Evolutionary conservation across 2,329 filamentous ascomycete genomes (phyloP).

Genomic region (Talaromyces sp.): DNA sequence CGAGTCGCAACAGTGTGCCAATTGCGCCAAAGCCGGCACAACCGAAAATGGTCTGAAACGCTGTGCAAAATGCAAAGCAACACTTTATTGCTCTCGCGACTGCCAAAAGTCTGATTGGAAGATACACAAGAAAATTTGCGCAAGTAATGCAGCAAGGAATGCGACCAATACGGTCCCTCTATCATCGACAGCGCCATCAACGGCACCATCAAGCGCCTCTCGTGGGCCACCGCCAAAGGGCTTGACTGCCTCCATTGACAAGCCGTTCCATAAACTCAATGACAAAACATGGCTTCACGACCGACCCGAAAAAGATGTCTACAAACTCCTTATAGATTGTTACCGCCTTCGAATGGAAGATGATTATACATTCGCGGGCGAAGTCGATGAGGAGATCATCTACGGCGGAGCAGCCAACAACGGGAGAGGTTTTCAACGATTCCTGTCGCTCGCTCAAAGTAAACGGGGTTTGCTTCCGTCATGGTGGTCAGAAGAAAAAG

Average conservation of each 20-base stretch:
- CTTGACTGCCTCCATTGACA: not conserved
- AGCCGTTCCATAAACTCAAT: not conserved
- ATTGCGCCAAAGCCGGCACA: not conserved
- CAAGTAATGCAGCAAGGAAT: conserved; percentile 22
- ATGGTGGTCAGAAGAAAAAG: not conserved
- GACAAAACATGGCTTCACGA: conserved; percentile 40
- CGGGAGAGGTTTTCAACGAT: not conserved
- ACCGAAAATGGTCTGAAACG: conserved; percentile 19
- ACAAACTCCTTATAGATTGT: conserved; percentile 46
- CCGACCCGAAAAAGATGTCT: conserved; percentile 46
- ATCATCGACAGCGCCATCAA: not conserved
- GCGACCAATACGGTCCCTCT: not conserved
- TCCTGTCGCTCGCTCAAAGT: not conserved
- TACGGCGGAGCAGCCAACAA: not conserved
- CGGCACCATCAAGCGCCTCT: not conserved
- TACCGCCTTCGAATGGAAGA: conserved; percentile 46
- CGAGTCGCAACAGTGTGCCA: not conserved
- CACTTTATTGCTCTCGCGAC: conserved; percentile 51
- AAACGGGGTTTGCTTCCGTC: not conserved
- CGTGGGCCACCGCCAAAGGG: not conserved
- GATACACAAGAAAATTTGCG: conserved; percentile 47
- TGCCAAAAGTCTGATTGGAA: conserved; percentile 55
- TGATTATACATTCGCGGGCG: not conserved
- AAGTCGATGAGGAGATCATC: not conserved
- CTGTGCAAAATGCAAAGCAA: conserved; percentile 49